Conservation (phyloP, 176 grass and related monocot species). For the Rhynchospora pubera region DNA sequence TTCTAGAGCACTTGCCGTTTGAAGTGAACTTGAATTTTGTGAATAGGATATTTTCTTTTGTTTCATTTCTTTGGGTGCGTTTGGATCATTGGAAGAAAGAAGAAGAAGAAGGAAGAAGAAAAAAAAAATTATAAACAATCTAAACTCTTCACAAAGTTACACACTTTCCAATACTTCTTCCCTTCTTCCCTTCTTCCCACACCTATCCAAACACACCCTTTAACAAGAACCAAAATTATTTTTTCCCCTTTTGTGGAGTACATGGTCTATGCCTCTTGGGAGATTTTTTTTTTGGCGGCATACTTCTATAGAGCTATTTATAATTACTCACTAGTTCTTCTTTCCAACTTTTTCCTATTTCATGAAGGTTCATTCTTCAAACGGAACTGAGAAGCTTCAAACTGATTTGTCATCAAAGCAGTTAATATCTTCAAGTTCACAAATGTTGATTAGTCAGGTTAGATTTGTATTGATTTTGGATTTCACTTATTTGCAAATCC, state of each 20-base stretch:
- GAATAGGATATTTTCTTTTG: conserved; percentile 3
- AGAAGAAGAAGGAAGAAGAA: no score
- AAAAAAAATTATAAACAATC: no score
- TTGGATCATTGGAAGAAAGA: no score
- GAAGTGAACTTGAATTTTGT: not conserved
- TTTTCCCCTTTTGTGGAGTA: no score
- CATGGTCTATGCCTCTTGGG: not conserved
- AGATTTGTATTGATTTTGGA: conserved; percentile 5
- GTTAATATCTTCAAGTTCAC: conserved; percentile 7
- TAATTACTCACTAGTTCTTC: not conserved
- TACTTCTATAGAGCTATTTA: not conserved
- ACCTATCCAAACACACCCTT: no score
- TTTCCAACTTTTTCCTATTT: conserved; percentile 17
- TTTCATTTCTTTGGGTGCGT: not conserved
- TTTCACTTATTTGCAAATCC: not conserved
- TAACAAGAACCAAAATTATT: not conserved
- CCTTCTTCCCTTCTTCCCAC: no score
- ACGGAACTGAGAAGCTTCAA: conserved; percentile 21
- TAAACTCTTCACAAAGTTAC: no score
- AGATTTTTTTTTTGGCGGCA: not conserved
- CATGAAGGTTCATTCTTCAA: conserved; percentile 26
- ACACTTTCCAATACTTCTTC: no score
- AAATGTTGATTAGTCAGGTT: conserved; percentile 37
- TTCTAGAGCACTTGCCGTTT: not conserved
- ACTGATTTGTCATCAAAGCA: conserved; percentile 24